Evolutionary conservation across 345 rosid species (phyloP), one percentile per base, ranked within the genome.

Genomic region (Balakata baccata): DNA sequence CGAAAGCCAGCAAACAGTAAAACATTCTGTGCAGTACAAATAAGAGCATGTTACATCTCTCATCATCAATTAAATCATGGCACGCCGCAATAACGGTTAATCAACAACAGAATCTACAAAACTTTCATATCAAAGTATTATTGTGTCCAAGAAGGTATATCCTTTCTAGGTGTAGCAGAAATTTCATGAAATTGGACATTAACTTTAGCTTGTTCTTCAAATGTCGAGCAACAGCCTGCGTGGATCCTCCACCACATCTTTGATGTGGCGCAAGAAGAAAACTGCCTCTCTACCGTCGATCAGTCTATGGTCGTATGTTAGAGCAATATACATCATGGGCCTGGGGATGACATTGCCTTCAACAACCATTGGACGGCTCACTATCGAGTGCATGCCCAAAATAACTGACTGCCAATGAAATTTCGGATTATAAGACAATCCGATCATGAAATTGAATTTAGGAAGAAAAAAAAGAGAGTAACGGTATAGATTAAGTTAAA

Each of bases 241-340:
- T 11, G 94, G 96, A 78, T 92, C 97, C 83, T 92, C 96, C 72
- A 89, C 94, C 0, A 92, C 90, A 46, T 92, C 96, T 70, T 92
- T 87, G 79, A 90, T 92, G 29, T 88, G 92, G 8, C 92, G 92
- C 77, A 90, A 75, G 91, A 90, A 92, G 72, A 89, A 87, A 67
- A 92, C 92, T 0, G 96, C 91, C 87, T 90, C 97, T 86, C 96
- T 92, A 59, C 96, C 97, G 71, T 92, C 97, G 56, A 92, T 90
- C 83, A 92, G 84, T 57, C 94, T 80, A 78, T 92, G 97, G 79
- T 88, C 93, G 67, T 92, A 92, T 12, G 95, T 92, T 3, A 92
- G 82, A 4, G 93, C 95, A 25, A 89, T 79, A 85, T 88, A 92
- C 97, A 92, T 92, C 94, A 92, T 88, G 6, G 93, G 97, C 86